Percentiles rank a stretch among this genome's conserved stretches.
phyloP scores from a whole-genome alignment of 2,329 filamentous ascomycete genomes.

The Exophiala xenobiotica region DNA sequence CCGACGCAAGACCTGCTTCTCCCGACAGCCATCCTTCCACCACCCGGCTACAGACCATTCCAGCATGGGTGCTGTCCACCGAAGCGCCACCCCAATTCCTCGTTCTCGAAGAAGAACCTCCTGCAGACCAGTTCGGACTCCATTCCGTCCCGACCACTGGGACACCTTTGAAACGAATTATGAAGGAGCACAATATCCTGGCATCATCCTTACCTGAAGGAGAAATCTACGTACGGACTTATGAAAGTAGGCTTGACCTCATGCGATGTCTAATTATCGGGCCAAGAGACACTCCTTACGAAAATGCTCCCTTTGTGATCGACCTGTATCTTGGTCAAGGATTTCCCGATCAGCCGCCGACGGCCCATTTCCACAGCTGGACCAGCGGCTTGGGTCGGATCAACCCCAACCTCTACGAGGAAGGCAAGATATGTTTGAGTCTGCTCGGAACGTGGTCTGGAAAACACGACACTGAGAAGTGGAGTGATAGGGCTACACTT shows the following conservation, averaged over 20 bases:
- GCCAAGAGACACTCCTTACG: constrained; percentile 60
- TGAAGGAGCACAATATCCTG: constrained; percentile 61
- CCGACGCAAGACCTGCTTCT: constrained; percentile 1
- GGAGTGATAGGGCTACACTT: constrained; percentile 55
- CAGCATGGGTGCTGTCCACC: background rate
- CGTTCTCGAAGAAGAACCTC: constrained; percentile 45
- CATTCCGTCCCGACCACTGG: constrained; percentile 34
- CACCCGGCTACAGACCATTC: background rate
- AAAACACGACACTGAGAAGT: constrained; percentile 52
- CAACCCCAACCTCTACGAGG: constrained; percentile 64
- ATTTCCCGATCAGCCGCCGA: constrained; percentile 55
- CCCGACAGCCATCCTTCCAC: background rate
- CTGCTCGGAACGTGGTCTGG: constrained; percentile 61
- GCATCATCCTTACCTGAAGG: constrained; percentile 52
- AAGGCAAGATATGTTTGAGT: constrained; percentile 61
- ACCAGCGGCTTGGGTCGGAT: constrained; percentile 52
- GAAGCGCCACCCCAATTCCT: constrained; percentile 36
- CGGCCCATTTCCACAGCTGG: constrained; percentile 62
- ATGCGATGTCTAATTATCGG: constrained; percentile 60
- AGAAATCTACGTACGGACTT: constrained; percentile 57
- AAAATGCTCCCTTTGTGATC: constrained; percentile 60
- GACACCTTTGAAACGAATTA: constrained; percentile 48
- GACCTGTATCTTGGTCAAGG: constrained; percentile 53
- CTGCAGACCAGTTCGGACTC: constrained; percentile 42
- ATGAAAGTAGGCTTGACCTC: constrained; percentile 59